These are phyloP conservation scores for Colletotrichum acutatum DNA, from an alignment of 2,329 filamentous ascomycete species.

Conservation along the genomic window DNA sequence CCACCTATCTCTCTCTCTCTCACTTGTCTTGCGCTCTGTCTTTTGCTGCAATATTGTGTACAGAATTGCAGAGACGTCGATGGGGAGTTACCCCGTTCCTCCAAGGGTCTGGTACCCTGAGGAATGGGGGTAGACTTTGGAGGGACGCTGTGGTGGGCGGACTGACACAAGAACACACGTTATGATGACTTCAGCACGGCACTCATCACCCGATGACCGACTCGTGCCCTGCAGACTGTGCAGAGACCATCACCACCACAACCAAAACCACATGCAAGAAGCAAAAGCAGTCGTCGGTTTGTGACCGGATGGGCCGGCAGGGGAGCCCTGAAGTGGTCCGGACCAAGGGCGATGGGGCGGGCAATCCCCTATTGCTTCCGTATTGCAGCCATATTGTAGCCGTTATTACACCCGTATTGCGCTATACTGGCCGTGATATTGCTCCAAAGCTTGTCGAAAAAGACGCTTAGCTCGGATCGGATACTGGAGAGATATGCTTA, in stretches of 20 bases:
- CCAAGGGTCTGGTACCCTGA: neutral
- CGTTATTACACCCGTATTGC: conserved; percentile 3
- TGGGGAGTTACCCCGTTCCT: conserved; percentile 1
- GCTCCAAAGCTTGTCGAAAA: neutral
- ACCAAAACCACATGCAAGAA: neutral
- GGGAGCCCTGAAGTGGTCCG: neutral
- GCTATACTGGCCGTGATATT: neutral
- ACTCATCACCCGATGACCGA: neutral
- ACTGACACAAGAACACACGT: neutral
- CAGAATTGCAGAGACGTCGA: neutral
- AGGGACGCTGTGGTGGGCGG: neutral
- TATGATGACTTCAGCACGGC: neutral
- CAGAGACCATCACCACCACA: neutral
- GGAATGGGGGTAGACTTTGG: neutral
- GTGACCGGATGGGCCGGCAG: neutral
- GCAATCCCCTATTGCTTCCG: conserved; percentile 4
- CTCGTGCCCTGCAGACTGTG: conserved; percentile 16
- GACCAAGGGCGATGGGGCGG: neutral
- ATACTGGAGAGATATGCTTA: conserved; percentile 8
- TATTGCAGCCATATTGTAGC: conserved; percentile 5
- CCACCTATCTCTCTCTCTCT: neutral
- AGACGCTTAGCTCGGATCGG: conserved; percentile 6
- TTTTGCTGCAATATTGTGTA: neutral
- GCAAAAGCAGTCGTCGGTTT: neutral
- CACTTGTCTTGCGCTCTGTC: neutral